Conservation (phyloP, 1,284 basidiomycete genomes). For the Ceratobasidium sp. region DNA sequence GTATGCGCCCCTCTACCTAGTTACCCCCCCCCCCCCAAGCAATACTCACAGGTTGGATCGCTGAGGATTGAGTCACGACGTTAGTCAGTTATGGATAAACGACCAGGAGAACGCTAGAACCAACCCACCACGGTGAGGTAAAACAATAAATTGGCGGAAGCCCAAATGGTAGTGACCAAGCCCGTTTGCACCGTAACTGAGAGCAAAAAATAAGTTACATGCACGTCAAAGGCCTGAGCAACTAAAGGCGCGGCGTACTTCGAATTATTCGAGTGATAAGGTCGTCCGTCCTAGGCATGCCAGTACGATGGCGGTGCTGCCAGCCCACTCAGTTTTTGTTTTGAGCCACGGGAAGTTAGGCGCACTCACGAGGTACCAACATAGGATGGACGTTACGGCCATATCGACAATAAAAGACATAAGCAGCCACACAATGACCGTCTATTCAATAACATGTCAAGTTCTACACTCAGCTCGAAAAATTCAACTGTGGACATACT, state of each 20-base stretch:
- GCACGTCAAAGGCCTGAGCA: background rate
- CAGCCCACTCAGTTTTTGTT: background rate
- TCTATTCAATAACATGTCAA: background rate
- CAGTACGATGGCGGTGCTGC: constrained; percentile 61
- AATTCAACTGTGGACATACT: constrained; percentile 44
- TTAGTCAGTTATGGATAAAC: background rate
- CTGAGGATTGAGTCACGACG: background rate
- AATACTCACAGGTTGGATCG: constrained; percentile 23
- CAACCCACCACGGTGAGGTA: constrained; percentile 58
- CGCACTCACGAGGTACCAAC: constrained; percentile 57
- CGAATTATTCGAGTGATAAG: constrained; percentile 61
- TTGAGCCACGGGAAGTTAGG: background rate
- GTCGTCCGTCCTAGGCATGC: constrained; percentile 58
- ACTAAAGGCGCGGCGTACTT: constrained; percentile 55
- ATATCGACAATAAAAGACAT: constrained; percentile 56
- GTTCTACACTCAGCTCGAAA: too few relatives aligned
- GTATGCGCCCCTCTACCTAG: background rate
- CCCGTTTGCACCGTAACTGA: constrained; percentile 51
- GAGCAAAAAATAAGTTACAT: background rate
- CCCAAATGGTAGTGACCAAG: constrained; percentile 56
- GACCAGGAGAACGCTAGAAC: background rate
- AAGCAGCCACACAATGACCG: constrained; percentile 52
- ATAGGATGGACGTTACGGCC: constrained; percentile 58
- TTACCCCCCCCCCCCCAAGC: background rate
- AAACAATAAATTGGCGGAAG: constrained; percentile 57